These are phyloP conservation scores for Boletus fagicola DNA, from an alignment of 768 basidiomycete genomes.

Conservation along the genomic window DNA sequence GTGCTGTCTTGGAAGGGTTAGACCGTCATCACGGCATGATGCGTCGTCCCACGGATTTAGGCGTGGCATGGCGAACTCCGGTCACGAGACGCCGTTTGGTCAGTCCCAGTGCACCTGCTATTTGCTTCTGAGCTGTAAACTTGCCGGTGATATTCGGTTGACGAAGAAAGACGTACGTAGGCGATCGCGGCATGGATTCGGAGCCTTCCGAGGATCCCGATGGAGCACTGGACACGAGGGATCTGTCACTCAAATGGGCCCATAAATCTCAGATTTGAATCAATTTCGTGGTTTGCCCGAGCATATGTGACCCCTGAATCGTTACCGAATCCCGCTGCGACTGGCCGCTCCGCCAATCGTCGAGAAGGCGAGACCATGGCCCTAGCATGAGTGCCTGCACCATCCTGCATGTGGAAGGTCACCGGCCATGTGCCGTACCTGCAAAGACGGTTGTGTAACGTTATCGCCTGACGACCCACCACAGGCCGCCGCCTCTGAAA, in stretches of 20 bases:
- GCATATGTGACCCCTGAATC: constrained; percentile 22
- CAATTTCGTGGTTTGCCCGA: constrained; percentile 12
- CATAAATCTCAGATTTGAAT: constrained; percentile 33
- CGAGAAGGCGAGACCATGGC: background rate
- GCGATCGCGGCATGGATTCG: constrained; percentile 20
- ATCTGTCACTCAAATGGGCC: constrained; percentile 17
- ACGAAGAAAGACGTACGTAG: constrained; percentile 13
- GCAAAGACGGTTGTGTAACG: background rate
- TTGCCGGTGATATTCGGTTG: constrained; percentile 17
- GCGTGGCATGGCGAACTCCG: constrained; percentile 14
- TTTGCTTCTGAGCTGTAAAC: constrained; percentile 6
- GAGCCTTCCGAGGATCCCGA: constrained; percentile 27
- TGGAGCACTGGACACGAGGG: constrained; percentile 12
- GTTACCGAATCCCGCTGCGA: constrained; percentile 13
- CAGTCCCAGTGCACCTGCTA: background rate
- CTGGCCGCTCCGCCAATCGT: constrained; percentile 8
- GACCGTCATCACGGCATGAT: constrained; percentile 29
- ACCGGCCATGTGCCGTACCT: background rate
- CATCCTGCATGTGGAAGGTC: background rate
- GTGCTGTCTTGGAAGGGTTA: constrained; percentile 27
- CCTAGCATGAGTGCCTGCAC: background rate
- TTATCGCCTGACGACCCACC: background rate
- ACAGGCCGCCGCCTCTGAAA: background rate
- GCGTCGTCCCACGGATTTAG: constrained; percentile 28
- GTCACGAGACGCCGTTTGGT: constrained; percentile 21